Base-by-base conservation (phyloP, 2,329 filamentous ascomycete genomes). In the Knoxdaviesia proteae region DNA sequence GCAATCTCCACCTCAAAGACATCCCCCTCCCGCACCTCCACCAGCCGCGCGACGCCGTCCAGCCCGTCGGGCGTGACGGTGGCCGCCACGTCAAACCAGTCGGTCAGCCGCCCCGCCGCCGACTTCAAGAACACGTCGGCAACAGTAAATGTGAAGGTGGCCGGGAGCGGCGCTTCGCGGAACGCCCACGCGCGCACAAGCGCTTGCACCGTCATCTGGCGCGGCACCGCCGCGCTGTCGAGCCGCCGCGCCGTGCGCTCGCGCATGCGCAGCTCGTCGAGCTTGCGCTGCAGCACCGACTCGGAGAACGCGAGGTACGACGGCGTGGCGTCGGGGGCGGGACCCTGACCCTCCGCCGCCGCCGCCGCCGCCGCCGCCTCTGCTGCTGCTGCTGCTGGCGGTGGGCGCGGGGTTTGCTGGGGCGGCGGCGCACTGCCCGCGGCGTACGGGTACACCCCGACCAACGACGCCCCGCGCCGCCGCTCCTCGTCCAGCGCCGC, bases 151-250 rank as follows among this genome's bases (percentile, higher is more conserved):
- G 52, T 53, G 47, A 77, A 66, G 4, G 58, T 62, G 32, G 54
- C 47, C n/a, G 70, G 69, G 31, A 70, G 52, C 40, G 54, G 47
- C 6, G 58, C 56, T 51, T 74, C 67, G 42, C 58, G 58, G 49
- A 67, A 73, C 47, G 60, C 59, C 73, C 72, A 77, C 9, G 69
- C 72, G 9, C 74, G 69, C 42, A 73, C 58, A 33, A 79, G 59
- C 30, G 74, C 71, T 51, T 77, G 71, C 39, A 72, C 58, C 39
- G 73, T 64, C 69, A 70, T 77, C 49, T 70, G 63, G 48, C 61
- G 50, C 38, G 54, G 52, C 42, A 68, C 69, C 38, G 57, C 54
- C n/a, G 55, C 51, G 47, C 58, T 59, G 49, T 58, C 56, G 34
- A 73, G 56, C 2, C 57, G 49, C 33, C 61, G 60, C 37, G 63